A percentile compares a stretch with the other conserved stretches of the same genome.
These are phyloP conservation scores for Logfia minima DNA, from an alignment of 129 eudicot genomes.

Conservation along the genomic window DNA sequence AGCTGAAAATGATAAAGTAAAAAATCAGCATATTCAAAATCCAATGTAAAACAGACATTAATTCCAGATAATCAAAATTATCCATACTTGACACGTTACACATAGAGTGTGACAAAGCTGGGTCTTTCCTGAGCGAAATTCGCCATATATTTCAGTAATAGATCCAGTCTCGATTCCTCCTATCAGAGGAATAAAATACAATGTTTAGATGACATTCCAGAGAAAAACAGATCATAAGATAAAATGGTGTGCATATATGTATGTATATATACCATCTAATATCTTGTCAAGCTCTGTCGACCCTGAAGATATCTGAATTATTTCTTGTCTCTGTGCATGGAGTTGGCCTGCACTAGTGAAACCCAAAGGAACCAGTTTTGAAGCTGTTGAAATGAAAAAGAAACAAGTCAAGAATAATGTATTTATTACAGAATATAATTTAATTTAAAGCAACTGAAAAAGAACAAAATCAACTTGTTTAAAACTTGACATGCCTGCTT, in stretches of 20 bases:
- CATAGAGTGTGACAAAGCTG: conserved; percentile 94
- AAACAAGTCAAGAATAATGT: background rate
- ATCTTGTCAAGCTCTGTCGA: conserved; percentile 92
- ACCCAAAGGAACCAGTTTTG: conserved; percentile 92
- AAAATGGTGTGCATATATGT: background rate
- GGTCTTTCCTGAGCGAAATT: conserved; percentile 95
- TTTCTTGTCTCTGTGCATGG: conserved; percentile 83
- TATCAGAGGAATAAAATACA: conserved; percentile 22
- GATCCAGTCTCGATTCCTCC: conserved; percentile 96
- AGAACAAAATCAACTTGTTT: background rate
- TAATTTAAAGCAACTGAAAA: background rate
- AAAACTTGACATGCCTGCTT: conserved; percentile 65
- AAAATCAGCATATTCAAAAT: background rate
- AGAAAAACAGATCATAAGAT: background rate
- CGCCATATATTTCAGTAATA: conserved; percentile 89
- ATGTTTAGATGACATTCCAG: background rate
- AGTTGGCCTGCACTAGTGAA: conserved; percentile 91
- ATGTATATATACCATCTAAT: conserved; percentile 56
- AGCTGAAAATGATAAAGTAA: conserved; percentile 46
- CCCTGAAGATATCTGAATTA: conserved; percentile 90
- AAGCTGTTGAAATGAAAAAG: conserved; percentile 51
- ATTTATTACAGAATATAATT: too few species aligned
- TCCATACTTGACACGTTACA: conserved; percentile 85
- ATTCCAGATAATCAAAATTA: background rate
- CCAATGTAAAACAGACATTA: background rate